Evolutionary conservation across 2,329 filamentous ascomycete species (phyloP).

Genomic region (Neoscytalidium dimidiatum): DNA sequence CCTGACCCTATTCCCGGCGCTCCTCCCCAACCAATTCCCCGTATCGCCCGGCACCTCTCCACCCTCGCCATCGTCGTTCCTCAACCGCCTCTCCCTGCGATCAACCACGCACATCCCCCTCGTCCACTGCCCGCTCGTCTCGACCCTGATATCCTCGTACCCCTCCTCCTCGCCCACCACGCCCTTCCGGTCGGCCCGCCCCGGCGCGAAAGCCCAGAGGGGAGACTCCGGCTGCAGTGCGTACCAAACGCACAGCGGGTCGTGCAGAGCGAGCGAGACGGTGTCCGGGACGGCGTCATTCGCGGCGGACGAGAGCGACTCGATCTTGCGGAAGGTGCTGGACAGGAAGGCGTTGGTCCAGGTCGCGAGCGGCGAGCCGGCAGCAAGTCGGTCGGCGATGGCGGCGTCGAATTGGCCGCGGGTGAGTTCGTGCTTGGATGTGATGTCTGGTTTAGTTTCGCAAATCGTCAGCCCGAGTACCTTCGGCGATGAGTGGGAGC

Average conservation of each 20-base stretch:
- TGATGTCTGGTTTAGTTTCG: conserved; percentile 44
- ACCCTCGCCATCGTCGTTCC: conserved; percentile 36
- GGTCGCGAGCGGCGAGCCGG: conserved; percentile 45
- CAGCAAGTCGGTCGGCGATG: conserved; percentile 26
- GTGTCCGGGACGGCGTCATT: conserved; percentile 35
- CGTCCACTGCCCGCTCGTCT: conserved; percentile 93
- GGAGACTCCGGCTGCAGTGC: conserved; percentile 13
- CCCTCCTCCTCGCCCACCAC: conserved; percentile 29
- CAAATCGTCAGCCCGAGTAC: no score
- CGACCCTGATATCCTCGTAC: conserved; percentile 82
- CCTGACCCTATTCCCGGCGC: conserved; percentile 77
- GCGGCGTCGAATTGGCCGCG: conserved; percentile 40
- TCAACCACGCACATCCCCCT: conserved; percentile 88
- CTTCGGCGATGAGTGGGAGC: no score
- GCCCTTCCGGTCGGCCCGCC: not conserved
- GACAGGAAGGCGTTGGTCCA: conserved; percentile 49
- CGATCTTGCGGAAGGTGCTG: conserved; percentile 49
- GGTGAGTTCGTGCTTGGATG: conserved; percentile 45
- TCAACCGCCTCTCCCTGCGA: conserved; percentile 61
- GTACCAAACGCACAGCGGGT: conserved; percentile 47
- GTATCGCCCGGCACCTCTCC: conserved; percentile 67
- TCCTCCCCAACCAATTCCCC: conserved; percentile 71
- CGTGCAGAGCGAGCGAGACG: conserved; percentile 48
- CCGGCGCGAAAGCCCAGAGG: not conserved
- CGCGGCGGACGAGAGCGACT: conserved; percentile 35